Evolutionary conservation across 1,284 basidiomycete species (phyloP).

Genomic region (Melampsora abietis-canadensis): DNA sequence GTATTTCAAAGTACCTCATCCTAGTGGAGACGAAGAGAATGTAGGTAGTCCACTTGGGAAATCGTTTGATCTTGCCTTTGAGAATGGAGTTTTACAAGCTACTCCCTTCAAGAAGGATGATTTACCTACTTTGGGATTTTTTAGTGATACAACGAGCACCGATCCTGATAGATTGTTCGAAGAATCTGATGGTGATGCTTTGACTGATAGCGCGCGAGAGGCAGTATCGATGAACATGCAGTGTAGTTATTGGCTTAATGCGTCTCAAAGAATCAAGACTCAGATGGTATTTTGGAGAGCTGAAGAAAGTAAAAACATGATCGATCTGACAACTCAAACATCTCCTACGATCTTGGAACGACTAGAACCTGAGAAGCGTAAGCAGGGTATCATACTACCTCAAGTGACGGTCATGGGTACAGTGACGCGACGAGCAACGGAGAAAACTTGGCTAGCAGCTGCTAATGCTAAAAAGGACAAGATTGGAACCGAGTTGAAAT

Average conservation of each 20-base stretch:
- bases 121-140: conserved; percentile 52
- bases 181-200: conserved; percentile 28
- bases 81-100: conserved; percentile 71
- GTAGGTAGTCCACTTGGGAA: conserved; percentile 90
- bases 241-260: conserved; percentile 97
- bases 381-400: conserved; percentile 87
- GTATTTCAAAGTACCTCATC: conserved; percentile 93
- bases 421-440: conserved; percentile 92
- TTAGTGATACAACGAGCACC: background rate
- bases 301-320: conserved; percentile 54
- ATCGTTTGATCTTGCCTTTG: conserved; percentile 80
- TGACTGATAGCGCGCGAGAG: conserved; percentile 69
- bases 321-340: conserved; percentile 36
- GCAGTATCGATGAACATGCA: conserved; percentile 89
- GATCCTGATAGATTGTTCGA: conserved; percentile 1
- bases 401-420: conserved; percentile 98
- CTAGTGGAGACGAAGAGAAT: conserved; percentile 88
- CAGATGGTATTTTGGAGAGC: conserved; percentile 86
- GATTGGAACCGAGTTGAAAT: conserved; percentile 94
- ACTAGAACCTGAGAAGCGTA: conserved; percentile 55
- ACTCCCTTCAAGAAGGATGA: conserved; percentile 52
- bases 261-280: conserved; percentile 83
- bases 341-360: conserved; percentile 34
- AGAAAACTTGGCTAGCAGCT: conserved; percentile 96
- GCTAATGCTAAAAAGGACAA: conserved; percentile 97